Percentiles rank a stretch among this genome's conserved stretches.
Conservation (phyloP, 352 stramenopile species). For the Phytophthora hybrid region DNA sequence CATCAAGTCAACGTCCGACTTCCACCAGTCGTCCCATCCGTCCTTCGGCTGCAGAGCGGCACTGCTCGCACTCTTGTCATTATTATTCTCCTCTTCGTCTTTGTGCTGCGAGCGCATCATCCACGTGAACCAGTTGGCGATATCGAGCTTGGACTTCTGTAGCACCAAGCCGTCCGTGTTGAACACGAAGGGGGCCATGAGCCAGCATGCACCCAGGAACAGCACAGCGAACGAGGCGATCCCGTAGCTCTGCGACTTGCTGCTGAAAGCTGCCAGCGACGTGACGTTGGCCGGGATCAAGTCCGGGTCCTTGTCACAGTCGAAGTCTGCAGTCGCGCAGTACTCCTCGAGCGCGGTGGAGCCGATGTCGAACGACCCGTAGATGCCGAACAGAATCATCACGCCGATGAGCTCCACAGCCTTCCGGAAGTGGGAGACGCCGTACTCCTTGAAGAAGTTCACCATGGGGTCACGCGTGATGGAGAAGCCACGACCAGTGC, state of each 20-base stretch:
- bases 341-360: constrained; percentile 50
- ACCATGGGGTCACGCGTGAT: constrained; percentile 90
- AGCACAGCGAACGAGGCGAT: constrained; percentile 86
- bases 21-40: constrained; percentile 81
- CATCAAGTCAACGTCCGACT: constrained; percentile 78
- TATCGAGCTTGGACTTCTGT: constrained; percentile 85
- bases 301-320: constrained; percentile 60
- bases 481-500: constrained; percentile 86
- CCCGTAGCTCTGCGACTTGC: constrained; percentile 78
- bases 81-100: constrained; percentile 42
- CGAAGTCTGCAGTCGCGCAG: constrained; percentile 55
- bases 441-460: constrained; percentile 91
- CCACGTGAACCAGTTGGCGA: constrained; percentile 86
- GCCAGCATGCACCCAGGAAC: constrained; percentile 83
- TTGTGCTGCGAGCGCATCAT: constrained; percentile 71
- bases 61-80: constrained; percentile 42
- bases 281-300: constrained; percentile 76
- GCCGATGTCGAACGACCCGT: constrained; percentile 83
- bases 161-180: constrained; percentile 91
- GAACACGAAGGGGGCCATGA: constrained; percentile 87
- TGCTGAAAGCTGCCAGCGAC: constrained; percentile 61
- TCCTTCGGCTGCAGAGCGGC: constrained; percentile 63
- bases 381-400: constrained; percentile 86
- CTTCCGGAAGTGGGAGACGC: constrained; percentile 89
- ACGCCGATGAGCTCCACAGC: constrained; percentile 86